Base-by-base conservation (phyloP, 495 filamentous ascomycete species). In the Aspergillus coremiiformis region DNA sequence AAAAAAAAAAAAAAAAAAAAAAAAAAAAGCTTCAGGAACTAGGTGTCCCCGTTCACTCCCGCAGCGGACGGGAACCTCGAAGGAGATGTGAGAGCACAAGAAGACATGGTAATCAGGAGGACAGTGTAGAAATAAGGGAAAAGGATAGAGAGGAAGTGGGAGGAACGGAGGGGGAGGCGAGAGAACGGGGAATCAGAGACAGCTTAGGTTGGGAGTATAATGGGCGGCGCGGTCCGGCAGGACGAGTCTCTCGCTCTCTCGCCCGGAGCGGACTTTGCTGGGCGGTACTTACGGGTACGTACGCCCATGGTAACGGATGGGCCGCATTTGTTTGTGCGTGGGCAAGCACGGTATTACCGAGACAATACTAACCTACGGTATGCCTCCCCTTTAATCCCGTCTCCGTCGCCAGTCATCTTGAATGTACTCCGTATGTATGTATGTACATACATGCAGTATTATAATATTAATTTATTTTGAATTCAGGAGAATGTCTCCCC, bases 31-130 rank as follows among this genome's bases (percentile, higher is more conserved):
- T 54, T 64, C 61, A 72, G 53, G 39, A 48, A 59, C 52, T 59
- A 62, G 60, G 68, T 74, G 56, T 71, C 62, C 66, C 69, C 69
- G 62, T 68, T 73, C 62, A 76, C 64, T 66, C 69, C 72, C 68
- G 65, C 56, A 43, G 48, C 54, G 60, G 69, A 69, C 64, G 70
- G 68, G 66, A 65, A 62, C 58, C 58, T 61, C 51, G 56, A 62
- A 53, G 57, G 59, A 56, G 58, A 61, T 48, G 48, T 51, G 54
- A 55, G 49, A 58, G 60, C 65, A 55, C 39, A 62, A 68, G 61
- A 44, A 67, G 66, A 65, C 70, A 75, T 74, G 62, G 51, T 72
- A 63, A 56, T 54, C 35, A 57, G 57, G 46, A 50, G 57, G 43
- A 61, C 49, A 60, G 47, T 47, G 52, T 49, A 65, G 57, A 64